Percentiles rank a stretch among this genome's conserved stretches.
Conservation (phyloP, 2,329 filamentous ascomycete genomes). For the Penicillium sp. region DNA sequence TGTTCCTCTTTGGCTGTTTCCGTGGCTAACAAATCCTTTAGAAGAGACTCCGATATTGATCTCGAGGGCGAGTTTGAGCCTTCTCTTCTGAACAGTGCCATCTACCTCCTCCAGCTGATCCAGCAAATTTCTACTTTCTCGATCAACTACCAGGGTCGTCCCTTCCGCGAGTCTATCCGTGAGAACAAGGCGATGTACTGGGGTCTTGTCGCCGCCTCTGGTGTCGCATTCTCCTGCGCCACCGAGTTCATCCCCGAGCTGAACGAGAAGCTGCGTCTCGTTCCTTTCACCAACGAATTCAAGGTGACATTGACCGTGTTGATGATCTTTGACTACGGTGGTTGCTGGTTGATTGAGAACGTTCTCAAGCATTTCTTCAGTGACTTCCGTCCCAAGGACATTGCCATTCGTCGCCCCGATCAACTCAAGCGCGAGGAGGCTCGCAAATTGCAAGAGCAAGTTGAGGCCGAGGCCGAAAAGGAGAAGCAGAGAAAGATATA, state of each 20-base stretch:
- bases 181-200: constrained; percentile 99
- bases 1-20: background rate
- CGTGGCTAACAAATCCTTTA: constrained; percentile 34
- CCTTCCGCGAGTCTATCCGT: constrained; percentile 91
- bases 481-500: constrained; percentile 33
- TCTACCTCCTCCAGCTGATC: constrained; percentile 95
- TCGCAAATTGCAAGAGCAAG: constrained; percentile 60
- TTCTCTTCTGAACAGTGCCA: constrained; percentile 90
- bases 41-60: constrained; percentile 64
- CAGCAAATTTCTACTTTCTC: constrained; percentile 99
- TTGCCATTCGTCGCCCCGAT: constrained; percentile 79
- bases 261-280: constrained; percentile 87
- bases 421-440: constrained; percentile 73
- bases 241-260: constrained; percentile 94
- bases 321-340: constrained; percentile 84
- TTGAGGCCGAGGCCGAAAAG: constrained; percentile 42
- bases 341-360: constrained; percentile 85
- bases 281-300: constrained; percentile 85
- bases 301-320: constrained; percentile 76
- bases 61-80: constrained; percentile 93
- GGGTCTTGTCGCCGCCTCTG: constrained; percentile 85
- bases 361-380: constrained; percentile 80
- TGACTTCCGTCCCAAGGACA: constrained; percentile 90
- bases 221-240: constrained; percentile 87
- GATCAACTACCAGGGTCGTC: constrained; percentile 98